A percentile compares a stretch with the other conserved stretches of the same genome.
phyloP scores from a whole-genome alignment of 495 filamentous ascomycete genomes.

The Barbatosphaeria neglecta region DNA sequence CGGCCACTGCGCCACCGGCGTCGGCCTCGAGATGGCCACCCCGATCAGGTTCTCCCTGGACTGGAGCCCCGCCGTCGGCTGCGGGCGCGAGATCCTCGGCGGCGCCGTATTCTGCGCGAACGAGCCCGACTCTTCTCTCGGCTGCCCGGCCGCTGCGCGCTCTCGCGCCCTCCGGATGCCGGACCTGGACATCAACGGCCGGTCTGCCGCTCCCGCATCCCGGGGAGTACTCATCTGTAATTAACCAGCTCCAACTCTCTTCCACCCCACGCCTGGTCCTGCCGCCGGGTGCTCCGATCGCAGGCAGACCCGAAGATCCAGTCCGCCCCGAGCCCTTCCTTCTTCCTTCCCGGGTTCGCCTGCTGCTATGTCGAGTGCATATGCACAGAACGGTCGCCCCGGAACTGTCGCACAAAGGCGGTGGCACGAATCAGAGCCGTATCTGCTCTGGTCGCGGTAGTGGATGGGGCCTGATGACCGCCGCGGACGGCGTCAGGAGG shows the following conservation, averaged over 20 bases:
- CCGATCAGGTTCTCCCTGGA: conserved; percentile 30
- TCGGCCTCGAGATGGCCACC: conserved; percentile 40
- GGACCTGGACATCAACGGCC: conserved; percentile 25
- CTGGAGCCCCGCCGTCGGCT: conserved; percentile 23
- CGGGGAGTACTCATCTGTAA: conserved; percentile 37
- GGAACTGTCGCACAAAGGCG: conserved; percentile 7
- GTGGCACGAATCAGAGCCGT: conserved; percentile 3
- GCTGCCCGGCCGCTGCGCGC: conserved; percentile 19
- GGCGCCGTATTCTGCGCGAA: conserved; percentile 16
- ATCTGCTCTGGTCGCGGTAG: no score
- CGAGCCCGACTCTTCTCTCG: conserved; percentile 10
- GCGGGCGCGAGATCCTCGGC: conserved; percentile 17
- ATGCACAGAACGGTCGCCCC: conserved; percentile 7
- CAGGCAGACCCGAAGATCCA: no score
- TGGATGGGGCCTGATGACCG: no score
- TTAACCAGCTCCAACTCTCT: conserved; percentile 2
- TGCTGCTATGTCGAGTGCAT: conserved; percentile 16
- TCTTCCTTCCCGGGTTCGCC: conserved; percentile 6
- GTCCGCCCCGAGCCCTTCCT: conserved; percentile 17
- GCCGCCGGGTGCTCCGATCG: conserved; percentile 6
- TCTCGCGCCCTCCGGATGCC: conserved; percentile 37
- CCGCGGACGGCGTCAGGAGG: no score
- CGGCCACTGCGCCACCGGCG: conserved; percentile 42
- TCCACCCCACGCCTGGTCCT: conserved; percentile 1
- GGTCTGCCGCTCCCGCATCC: conserved; percentile 36